These are phyloP conservation scores for Tricholoma terreum DNA, from an alignment of 768 basidiomycete genomes.

Conservation along the genomic window DNA sequence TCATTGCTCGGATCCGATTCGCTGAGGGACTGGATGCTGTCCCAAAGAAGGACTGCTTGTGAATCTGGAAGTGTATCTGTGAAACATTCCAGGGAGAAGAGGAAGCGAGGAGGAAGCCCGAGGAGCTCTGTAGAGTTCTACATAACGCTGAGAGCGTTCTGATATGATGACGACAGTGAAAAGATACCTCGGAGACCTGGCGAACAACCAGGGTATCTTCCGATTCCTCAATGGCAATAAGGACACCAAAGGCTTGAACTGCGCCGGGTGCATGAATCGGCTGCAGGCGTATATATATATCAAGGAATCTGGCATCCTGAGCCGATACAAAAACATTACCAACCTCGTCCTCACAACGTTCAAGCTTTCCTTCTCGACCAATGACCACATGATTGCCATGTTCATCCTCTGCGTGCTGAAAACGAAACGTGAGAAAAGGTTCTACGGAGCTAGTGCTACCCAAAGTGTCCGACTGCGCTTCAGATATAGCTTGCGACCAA, in stretches of 20 bases:
- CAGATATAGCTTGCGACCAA: constrained; percentile 12
- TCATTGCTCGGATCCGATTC: constrained; percentile 40
- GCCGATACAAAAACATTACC: neutral
- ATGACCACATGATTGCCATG: constrained; percentile 69
- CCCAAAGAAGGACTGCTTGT: constrained; percentile 67
- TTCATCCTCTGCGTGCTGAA: constrained; percentile 58
- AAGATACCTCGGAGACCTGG: constrained; percentile 73
- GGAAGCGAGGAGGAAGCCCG: constrained; percentile 65
- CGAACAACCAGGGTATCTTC: constrained; percentile 58
- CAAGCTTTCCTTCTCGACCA: constrained; percentile 64
- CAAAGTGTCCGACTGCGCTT: constrained; percentile 11
- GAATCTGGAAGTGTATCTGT: constrained; percentile 63
- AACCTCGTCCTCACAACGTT: constrained; percentile 77
- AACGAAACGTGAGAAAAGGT: constrained; percentile 56
- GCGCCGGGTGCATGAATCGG: constrained; percentile 82
- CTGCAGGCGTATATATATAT: constrained; percentile 28
- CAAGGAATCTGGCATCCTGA: neutral
- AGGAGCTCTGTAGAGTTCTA: constrained; percentile 76
- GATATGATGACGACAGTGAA: neutral
- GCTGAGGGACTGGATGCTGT: constrained; percentile 67
- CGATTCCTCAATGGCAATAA: constrained; percentile 65
- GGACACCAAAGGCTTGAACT: constrained; percentile 80
- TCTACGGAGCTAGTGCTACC: constrained; percentile 17
- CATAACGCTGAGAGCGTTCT: neutral
- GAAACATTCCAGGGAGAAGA: constrained; percentile 73